These are phyloP conservation scores for Cordyceps javanica DNA, from an alignment of 2,329 filamentous ascomycete species.

Conservation along the genomic window DNA sequence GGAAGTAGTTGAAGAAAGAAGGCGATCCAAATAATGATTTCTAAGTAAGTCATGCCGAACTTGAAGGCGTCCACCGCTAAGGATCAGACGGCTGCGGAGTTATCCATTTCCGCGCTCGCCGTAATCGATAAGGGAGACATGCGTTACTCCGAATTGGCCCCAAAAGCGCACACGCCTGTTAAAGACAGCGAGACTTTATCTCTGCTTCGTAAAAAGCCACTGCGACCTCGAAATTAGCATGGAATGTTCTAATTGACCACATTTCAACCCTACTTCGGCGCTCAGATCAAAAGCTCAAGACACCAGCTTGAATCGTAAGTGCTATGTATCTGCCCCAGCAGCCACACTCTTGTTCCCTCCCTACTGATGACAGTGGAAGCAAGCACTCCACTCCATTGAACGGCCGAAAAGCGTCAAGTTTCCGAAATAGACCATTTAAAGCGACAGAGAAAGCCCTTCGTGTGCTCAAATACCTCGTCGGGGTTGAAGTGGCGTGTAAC, in stretches of 20 bases:
- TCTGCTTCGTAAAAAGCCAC: neutral
- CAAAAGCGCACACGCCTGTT: neutral
- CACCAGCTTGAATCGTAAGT: neutral
- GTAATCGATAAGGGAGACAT: constrained; percentile 9
- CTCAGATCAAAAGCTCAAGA: neutral
- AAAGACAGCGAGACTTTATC: neutral
- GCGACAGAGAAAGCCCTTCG: neutral
- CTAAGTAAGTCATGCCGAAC: no score
- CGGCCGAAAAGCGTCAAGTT: neutral
- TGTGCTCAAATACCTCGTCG: neutral
- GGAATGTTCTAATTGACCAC: neutral
- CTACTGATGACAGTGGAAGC: neutral
- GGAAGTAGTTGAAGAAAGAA: no score
- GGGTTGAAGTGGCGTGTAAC: neutral
- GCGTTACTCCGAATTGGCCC: neutral
- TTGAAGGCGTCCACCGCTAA: no score
- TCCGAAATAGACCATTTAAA: neutral
- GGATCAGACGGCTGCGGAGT: neutral
- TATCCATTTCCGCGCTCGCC: constrained; percentile 1
- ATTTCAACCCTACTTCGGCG: neutral
- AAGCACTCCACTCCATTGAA: neutral
- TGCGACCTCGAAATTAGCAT: neutral
- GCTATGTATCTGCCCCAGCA: neutral
- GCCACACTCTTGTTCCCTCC: neutral
- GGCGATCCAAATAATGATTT: no score